Evolutionary conservation across 768 basidiomycete genomes (phyloP), one percentile per base, ranked within the genome.

Genomic region (Porphyrellus cyaneotinctus): DNA sequence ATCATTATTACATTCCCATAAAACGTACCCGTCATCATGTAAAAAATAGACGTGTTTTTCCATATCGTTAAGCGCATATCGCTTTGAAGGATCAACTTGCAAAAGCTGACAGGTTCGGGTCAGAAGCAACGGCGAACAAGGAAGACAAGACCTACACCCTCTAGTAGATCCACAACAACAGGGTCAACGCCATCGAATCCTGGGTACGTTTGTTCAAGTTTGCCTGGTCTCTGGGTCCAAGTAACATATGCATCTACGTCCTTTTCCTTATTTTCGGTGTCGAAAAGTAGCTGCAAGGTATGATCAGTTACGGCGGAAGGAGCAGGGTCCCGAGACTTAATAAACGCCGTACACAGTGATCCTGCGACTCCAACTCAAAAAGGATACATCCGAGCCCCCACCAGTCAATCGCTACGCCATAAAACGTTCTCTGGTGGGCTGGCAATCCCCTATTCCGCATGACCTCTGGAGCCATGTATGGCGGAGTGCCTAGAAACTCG

Each of bases 401-500:
- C 63, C 74, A 77, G 47, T 78, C 74, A 13, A 75, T 68, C 1
- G 61, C 58, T 0, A 54, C 45, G 10, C 72, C 70, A 41, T 75
- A 75, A 31, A 38, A 56, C 20, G 28, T 59, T 41, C 43, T 62
- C 6, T 51, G 32, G 20, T 47, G 6, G 17, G 0, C 0, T n/a
- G 59, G 10, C 9, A 58, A 46, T 3, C 48, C 49, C 42, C 59
- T 50, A 32, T 69, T 73, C n/a, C 44, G 58, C 42, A 72, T 49
- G 51, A 76, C 59, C 51, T 77, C 76, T 0, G 76, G 75, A 13
- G 75, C 75, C 66, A 74, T 70, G 50, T 72, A 76, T 9, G 65
- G 51, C 32, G 48, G 59, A 3, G 75, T 75, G 0, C 76, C 76
- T 6, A 61, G 46, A 13, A 70, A 55, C 1, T 73, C 66, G 36